Conservation (phyloP, 192 early-diverging fungal species). For the Helicostylum pulchrum region DNA sequence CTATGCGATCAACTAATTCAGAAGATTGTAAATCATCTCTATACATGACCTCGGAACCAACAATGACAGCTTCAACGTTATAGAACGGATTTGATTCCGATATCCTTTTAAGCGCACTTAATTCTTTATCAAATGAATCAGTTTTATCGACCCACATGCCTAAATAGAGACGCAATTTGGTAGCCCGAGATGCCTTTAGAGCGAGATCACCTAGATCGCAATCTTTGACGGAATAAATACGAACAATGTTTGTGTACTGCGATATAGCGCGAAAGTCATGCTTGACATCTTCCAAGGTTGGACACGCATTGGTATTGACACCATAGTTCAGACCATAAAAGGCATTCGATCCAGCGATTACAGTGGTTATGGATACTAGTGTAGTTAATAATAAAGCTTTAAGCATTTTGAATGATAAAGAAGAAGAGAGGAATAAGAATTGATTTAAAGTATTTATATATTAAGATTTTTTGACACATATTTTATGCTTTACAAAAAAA, state of each 20-base stretch:
- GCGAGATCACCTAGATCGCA: conserved; percentile 55
- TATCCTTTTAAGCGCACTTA: conserved; percentile 42
- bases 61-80: conserved; percentile 51
- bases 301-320: conserved; percentile 50
- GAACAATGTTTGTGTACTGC: conserved; percentile 47
- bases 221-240: conserved; percentile 46
- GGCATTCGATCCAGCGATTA: neutral
- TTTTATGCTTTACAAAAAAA: neutral
- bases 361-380: neutral
- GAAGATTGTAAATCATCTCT: conserved; percentile 46
- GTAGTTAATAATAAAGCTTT: neutral
- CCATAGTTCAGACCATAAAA: conserved; percentile 57
- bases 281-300: conserved; percentile 45
- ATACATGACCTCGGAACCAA: conserved; percentile 60
- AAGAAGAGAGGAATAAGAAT: neutral
- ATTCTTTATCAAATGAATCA: conserved; percentile 42
- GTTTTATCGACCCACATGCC: conserved; percentile 57
- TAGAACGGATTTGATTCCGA: conserved; percentile 34
- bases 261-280: conserved; percentile 45
- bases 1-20: conserved; percentile 45
- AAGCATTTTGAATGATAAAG: neutral
- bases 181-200: conserved; percentile 48
- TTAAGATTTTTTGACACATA: neutral
- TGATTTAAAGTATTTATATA: neutral
- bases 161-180: conserved; percentile 47